Evolutionary conservation across 2,329 filamentous ascomycete species (phyloP).

Genomic region (Fusarium armeniacum): DNA sequence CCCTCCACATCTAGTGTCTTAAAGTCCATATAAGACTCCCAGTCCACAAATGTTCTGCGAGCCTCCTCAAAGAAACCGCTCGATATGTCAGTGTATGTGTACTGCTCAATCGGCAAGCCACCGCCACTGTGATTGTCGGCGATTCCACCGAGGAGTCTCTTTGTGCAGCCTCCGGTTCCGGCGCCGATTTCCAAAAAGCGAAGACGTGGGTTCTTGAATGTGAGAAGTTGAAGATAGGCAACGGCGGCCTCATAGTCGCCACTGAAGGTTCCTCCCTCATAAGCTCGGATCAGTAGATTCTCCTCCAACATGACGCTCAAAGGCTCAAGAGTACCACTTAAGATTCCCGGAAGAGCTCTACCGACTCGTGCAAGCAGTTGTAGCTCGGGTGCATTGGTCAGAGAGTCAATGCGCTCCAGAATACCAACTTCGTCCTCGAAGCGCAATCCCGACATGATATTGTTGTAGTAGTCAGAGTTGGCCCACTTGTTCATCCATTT

Average conservation of each 20-base stretch:
- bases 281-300: constrained; percentile 5
- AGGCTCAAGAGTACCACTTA: not conserved
- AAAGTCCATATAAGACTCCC: constrained; percentile 8
- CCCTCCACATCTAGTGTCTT: constrained; percentile 16
- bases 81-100: constrained; percentile 16
- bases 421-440: not conserved
- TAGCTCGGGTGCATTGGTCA: not conserved
- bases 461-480: constrained; percentile 3
- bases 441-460: constrained; percentile 8
- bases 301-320: constrained; percentile 12
- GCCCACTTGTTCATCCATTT: constrained; percentile 22
- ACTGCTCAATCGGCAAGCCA: constrained; percentile 6
- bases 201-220: constrained; percentile 9
- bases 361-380: constrained; percentile 16
- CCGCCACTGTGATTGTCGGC: not conserved
- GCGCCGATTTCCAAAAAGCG: constrained; percentile 16
- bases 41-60: constrained; percentile 1
- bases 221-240: constrained; percentile 19
- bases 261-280: constrained; percentile 17
- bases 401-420: constrained; percentile 2
- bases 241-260: constrained; percentile 19
- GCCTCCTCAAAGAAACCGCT: constrained; percentile 21
- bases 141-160: constrained; percentile 16
- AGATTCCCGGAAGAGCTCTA: not conserved
- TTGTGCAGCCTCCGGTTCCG: constrained; percentile 12